These are phyloP conservation scores for Clitopilus passeckerianus DNA, from an alignment of 768 basidiomycete genomes.

Conservation along the genomic window DNA sequence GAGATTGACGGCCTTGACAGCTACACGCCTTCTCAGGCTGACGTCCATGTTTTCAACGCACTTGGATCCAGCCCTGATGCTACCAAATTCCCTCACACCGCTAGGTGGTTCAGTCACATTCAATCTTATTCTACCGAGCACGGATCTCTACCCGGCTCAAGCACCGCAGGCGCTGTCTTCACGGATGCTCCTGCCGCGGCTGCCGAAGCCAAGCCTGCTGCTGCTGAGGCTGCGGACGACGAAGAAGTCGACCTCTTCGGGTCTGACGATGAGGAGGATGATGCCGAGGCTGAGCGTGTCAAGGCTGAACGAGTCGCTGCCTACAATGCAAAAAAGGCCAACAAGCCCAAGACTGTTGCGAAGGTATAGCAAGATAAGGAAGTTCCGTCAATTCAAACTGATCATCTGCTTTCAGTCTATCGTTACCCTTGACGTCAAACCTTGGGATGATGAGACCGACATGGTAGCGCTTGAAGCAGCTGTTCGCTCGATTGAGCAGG, in stretches of 20 bases:
- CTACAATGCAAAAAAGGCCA: constrained; percentile 91
- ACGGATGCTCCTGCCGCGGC: constrained; percentile 37
- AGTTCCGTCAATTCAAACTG: constrained; percentile 1
- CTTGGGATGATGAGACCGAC: constrained; percentile 99
- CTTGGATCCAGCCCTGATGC: constrained; percentile 64
- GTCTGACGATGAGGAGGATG: constrained; percentile 75
- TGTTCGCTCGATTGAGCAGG: constrained; percentile 83
- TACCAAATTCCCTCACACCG: constrained; percentile 62
- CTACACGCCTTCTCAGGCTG: constrained; percentile 89
- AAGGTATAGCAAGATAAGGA: constrained; percentile 50
- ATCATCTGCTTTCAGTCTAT: constrained; percentile 61
- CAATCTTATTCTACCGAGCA: constrained; percentile 80
- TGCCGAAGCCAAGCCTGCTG: constrained; percentile 28
- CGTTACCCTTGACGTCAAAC: constrained; percentile 97
- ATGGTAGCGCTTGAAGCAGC: constrained; percentile 80
- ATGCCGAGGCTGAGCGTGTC: constrained; percentile 80
- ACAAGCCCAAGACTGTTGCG: constrained; percentile 81
- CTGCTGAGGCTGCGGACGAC: constrained; percentile 58
- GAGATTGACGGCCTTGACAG: constrained; percentile 33
- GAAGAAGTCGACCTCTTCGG: constrained; percentile 86
- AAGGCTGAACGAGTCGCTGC: constrained; percentile 92
- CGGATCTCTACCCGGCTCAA: constrained; percentile 76
- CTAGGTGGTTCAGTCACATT: constrained; percentile 95
- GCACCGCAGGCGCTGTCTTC: constrained; percentile 74
- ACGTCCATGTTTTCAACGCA: constrained; percentile 87